Conservation (phyloP, 257 asterid species). For the Echites panduratus region DNA sequence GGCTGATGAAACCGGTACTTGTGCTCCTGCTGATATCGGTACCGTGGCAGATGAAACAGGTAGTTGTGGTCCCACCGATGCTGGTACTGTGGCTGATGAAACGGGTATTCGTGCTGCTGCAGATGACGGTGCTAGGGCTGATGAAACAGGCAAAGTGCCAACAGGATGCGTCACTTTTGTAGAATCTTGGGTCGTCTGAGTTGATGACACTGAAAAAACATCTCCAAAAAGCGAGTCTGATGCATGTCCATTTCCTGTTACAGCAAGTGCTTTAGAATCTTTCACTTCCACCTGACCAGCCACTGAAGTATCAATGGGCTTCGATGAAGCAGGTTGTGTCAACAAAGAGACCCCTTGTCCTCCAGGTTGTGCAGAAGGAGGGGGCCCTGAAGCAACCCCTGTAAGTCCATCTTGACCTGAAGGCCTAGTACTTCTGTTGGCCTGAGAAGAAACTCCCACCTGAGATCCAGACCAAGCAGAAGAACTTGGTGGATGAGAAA, state of each 20-base stretch:
- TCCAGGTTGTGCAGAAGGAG: conserved; percentile 43
- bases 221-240: conserved; percentile 51
- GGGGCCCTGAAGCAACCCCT: conserved; percentile 17
- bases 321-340: conserved; percentile 46
- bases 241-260: conserved; percentile 62
- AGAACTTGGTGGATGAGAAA: conserved; percentile 38
- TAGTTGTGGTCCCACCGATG: conserved; percentile 3
- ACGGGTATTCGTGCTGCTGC: conserved; percentile 36
- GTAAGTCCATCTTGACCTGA: conserved; percentile 42
- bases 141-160: conserved; percentile 35
- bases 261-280: conserved; percentile 33
- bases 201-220: conserved; percentile 44
- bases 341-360: conserved; percentile 33
- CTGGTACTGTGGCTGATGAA: not conserved
- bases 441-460: conserved; percentile 46
- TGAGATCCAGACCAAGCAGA: conserved; percentile 40
- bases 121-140: conserved; percentile 33
- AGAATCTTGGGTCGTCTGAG: conserved; percentile 38
- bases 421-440: conserved; percentile 36
- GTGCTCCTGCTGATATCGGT: not conserved
- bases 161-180: conserved; percentile 26
- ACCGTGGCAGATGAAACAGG: not conserved
- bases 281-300: conserved; percentile 39
- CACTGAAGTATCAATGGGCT: conserved; percentile 30
- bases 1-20: conserved; percentile 14